These are phyloP conservation scores for Zymoseptoria brevis DNA, from an alignment of 2,329 filamentous ascomycete species.

Conservation along the genomic window DNA sequence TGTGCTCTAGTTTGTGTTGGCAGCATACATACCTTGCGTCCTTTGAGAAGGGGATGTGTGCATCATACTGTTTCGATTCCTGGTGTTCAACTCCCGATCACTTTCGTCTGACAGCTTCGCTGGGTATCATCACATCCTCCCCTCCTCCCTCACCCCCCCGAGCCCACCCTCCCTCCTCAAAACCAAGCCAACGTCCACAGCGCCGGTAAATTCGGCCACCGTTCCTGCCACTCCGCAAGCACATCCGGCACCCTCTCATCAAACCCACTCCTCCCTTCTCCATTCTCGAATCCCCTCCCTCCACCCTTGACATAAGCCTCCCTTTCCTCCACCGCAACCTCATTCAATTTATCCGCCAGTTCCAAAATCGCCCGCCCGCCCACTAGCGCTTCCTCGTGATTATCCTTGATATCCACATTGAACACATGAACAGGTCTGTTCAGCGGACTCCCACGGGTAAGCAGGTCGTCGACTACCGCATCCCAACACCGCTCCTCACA, in stretches of 20 bases:
- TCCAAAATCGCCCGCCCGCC: conserved; percentile 90
- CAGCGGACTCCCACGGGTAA: conserved; percentile 73
- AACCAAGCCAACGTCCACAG: conserved; percentile 96
- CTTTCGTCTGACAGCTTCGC: no score
- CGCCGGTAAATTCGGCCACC: conserved; percentile 83
- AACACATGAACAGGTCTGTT: conserved; percentile 95
- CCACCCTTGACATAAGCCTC: conserved; percentile 61
- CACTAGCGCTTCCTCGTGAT: conserved; percentile 89
- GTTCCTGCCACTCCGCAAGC: conserved; percentile 85
- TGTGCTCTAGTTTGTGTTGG: no score
- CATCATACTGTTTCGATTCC: no score
- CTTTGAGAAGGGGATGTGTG: no score
- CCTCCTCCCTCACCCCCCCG: background rate
- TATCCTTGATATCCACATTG: conserved; percentile 97
- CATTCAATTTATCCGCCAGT: conserved; percentile 76
- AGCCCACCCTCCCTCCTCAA: conserved; percentile 34
- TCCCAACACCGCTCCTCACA: conserved; percentile 99
- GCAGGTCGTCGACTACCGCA: conserved; percentile 86
- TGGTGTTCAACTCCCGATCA: no score
- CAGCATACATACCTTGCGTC: no score
- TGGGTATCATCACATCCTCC: background rate
- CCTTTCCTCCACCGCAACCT: conserved; percentile 69
- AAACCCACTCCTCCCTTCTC: conserved; percentile 64
- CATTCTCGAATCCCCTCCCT: conserved; percentile 61
- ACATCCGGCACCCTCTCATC: conserved; percentile 92